Percentiles rank a stretch among this genome's conserved stretches.
Evolutionary conservation across 345 rosid species (phyloP).

Genomic region (Populus tremula): DNA sequence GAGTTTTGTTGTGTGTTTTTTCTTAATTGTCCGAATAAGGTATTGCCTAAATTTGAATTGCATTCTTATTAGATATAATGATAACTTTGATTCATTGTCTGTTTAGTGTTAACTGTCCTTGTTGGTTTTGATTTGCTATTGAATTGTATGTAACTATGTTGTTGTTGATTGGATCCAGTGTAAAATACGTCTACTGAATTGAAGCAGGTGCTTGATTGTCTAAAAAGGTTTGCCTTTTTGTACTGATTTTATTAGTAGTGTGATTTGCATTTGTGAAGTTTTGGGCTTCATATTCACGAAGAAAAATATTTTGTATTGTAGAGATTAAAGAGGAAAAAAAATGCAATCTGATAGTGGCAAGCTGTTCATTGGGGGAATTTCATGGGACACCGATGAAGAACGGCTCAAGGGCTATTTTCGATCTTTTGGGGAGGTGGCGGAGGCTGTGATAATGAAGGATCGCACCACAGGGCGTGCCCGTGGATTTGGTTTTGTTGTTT

Average conservation of each 20-base stretch:
- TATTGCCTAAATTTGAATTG: constrained; percentile 24
- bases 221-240: constrained; percentile 9
- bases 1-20: constrained; percentile 24
- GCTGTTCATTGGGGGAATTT: constrained; percentile 93
- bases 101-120: not conserved
- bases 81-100: constrained; percentile 15
- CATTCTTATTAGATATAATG: not conserved
- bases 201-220: not conserved
- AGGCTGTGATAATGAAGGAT: constrained; percentile 97
- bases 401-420: constrained; percentile 86
- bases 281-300: constrained; percentile 17
- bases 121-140: constrained; percentile 10
- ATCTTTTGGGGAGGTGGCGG: constrained; percentile 85
- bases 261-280: constrained; percentile 20
- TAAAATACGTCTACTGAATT: constrained; percentile 10
- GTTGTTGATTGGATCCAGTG: constrained; percentile 34
- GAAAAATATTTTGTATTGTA: constrained; percentile 19
- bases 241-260: not conserved
- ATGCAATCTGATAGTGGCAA: constrained; percentile 96
- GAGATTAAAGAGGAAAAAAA: constrained; percentile 25
- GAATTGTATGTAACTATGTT: not conserved
- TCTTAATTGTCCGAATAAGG: constrained; percentile 36
- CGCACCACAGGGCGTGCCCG: constrained; percentile 98
- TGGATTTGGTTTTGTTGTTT: constrained; percentile 94
- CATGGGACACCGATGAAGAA: constrained; percentile 98